Evolutionary conservation across 352 stramenopile genomes (phyloP), one percentile per base, ranked within the genome.

Genomic region (Pelagophyceae sp.): DNA sequence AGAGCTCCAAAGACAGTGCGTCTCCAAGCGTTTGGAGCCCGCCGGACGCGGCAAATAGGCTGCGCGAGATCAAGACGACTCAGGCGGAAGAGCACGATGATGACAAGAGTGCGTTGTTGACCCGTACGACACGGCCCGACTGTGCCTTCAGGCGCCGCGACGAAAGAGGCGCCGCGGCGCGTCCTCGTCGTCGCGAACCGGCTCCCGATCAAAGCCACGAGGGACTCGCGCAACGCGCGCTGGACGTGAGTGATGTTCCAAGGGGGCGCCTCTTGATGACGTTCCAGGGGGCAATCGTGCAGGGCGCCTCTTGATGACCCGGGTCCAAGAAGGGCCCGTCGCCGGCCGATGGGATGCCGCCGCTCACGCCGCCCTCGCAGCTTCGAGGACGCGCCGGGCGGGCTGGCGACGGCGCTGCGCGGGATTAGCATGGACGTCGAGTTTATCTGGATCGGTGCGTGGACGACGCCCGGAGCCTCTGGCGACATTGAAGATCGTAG

Each of bases 111-210:
- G n/a, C n/a, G n/a, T n/a, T n/a, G n/a, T n/a, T n/a, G n/a, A n/a
- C n/a, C n/a, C n/a, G n/a, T n/a, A n/a, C n/a, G n/a, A n/a, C n/a
- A n/a, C n/a, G n/a, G n/a, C n/a, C n/a, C n/a, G n/a, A n/a, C n/a
- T n/a, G n/a, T n/a, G n/a, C n/a, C n/a, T n/a, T n/a, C n/a, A n/a
- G n/a, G n/a, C n/a, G n/a, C n/a, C n/a, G n/a, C n/a, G n/a, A n/a
- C n/a, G n/a, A n/a, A n/a, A n/a, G n/a, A n/a, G n/a, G n/a, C 87
- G 31, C 85, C 88, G 45, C 88, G 85, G 27, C 86, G 89, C 20
- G 82, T 95, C 40, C 93, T 96, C 79, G 92, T 95, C 83, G 90
- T 95, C 23, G 93, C 90, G 61, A 96, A 96, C 81, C 88, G 90
- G 15, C 77, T 96, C 58, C 91, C 91, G n/a, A 93, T 96, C 61